Conservation (phyloP, 2,329 filamentous ascomycete species). For the Diaporthe ilicicola region DNA sequence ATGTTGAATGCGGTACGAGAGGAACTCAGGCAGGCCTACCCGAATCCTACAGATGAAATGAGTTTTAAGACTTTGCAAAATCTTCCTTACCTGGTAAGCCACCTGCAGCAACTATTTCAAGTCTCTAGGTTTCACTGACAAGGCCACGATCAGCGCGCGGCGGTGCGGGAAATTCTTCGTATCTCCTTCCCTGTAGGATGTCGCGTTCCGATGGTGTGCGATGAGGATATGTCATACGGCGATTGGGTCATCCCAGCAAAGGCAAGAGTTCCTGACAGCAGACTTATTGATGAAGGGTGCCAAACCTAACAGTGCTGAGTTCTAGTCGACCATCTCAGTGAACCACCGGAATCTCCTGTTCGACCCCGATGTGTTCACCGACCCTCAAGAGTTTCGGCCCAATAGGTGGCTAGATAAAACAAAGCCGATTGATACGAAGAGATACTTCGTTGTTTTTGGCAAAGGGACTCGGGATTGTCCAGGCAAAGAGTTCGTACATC, state of each 20-base stretch:
- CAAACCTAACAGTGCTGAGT: too few relatives aligned
- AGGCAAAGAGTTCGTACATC: not conserved
- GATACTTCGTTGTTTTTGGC: not conserved
- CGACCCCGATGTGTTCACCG: not conserved
- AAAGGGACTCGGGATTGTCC: not conserved
- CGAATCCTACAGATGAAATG: not conserved
- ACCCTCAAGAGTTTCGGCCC: not conserved
- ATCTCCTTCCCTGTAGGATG: not conserved
- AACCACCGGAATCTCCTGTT: not conserved
- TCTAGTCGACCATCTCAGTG: not conserved
- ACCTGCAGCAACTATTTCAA: too few relatives aligned
- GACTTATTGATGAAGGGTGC: too few relatives aligned
- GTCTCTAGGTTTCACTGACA: not conserved
- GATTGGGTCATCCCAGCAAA: slow-evolving; percentile 4
- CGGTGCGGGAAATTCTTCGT: not conserved
- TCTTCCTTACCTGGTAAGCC: not conserved
- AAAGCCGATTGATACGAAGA: not conserved
- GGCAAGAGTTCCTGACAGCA: not conserved
- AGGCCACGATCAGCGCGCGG: not conserved
- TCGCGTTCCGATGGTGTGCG: not conserved
- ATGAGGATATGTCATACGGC: not conserved
- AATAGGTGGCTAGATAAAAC: not conserved
- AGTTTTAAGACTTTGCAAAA: not conserved
- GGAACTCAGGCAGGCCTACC: not conserved
- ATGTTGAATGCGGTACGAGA: not conserved